These are phyloP conservation scores for Taphrina flavorubra DNA, from an alignment of 1,139 yeast genomes.

Conservation along the genomic window DNA sequence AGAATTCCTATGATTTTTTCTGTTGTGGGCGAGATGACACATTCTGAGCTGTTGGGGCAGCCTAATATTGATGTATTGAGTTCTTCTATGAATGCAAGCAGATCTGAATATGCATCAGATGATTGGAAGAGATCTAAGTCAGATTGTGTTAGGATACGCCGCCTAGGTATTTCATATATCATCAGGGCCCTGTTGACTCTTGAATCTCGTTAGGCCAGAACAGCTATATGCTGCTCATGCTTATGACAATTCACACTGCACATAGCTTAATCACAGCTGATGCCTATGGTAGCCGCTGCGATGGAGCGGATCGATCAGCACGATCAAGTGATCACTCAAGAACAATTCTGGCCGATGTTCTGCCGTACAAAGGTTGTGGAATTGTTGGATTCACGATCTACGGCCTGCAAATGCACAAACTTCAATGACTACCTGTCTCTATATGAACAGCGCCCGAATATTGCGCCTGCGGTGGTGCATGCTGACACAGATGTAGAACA, in stretches of 20 bases:
- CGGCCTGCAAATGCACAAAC: background rate
- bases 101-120: constrained; percentile 59
- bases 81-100: constrained; percentile 62
- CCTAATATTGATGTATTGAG: constrained; percentile 76
- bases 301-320: background rate
- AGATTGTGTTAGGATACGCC: constrained; percentile 61
- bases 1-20: constrained; percentile 52
- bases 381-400: background rate
- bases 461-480: no score
- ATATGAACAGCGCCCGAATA: no score
- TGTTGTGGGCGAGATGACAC: constrained; percentile 38
- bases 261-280: no score
- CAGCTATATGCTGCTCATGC: no score
- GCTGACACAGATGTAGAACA: no score
- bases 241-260: no score
- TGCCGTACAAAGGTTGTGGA: background rate
- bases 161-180: constrained; percentile 19
- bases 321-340: background rate
- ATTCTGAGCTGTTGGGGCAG: constrained; percentile 48
- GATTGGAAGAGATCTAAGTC: constrained; percentile 71
- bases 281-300: no score
- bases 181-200: background rate
- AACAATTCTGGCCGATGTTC: background rate
- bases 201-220: no score
- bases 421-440: background rate